Base-by-base conservation (phyloP, 768 basidiomycete genomes). In the Auricularia heimuer region DNA sequence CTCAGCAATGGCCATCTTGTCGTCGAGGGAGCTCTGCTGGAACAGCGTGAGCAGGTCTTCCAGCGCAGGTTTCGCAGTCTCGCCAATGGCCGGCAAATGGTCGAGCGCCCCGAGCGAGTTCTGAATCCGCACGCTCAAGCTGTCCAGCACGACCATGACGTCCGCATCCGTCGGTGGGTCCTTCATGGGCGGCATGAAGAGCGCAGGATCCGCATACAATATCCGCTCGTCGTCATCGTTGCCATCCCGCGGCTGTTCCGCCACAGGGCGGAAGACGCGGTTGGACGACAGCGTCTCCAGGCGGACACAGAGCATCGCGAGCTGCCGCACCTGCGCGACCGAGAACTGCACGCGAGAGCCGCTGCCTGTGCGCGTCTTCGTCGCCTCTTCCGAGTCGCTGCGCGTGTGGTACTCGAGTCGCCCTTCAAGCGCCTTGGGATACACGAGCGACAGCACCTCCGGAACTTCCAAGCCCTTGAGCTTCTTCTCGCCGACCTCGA, bases 381-480 rank as follows among this genome's bases (percentile, higher is more conserved):
- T 42, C 29, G 66, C 42, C 21, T 24, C 4, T 70, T 72, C 34
- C 29, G 56, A 24, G 3, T 24, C 24, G 24, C 29, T 33, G 47
- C 47, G 47, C 18, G 47, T 51, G 56, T 60, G 56, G 29, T 88
- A 72, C 63, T 86, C 82, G 66, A 88, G 82, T 36, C 96, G 85
- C 6, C 86, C 87, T 51, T 83, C 82, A 44, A 98, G 78, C 3
- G 83, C 82, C 33, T 74, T 78, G 0, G 96, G 93, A 74, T 92
- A 98, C 56, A 98, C 80, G 18, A 88, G 74, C n/a, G 92, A 90
- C 24, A 98, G 79, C 68, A 83, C 81, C 75, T 98, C 96, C 1
- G 94, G 92, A 1, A 91, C 81, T 75, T 98, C 96, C 62, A 98
- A 79, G 11, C 97, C 97, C 75, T 98, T 98, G 67, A 98, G 84